A percentile compares a stretch with the other conserved stretches of the same genome.
phyloP scores from a whole-genome alignment of 192 early-diverging fungal genomes.

The Backusella westeae region DNA sequence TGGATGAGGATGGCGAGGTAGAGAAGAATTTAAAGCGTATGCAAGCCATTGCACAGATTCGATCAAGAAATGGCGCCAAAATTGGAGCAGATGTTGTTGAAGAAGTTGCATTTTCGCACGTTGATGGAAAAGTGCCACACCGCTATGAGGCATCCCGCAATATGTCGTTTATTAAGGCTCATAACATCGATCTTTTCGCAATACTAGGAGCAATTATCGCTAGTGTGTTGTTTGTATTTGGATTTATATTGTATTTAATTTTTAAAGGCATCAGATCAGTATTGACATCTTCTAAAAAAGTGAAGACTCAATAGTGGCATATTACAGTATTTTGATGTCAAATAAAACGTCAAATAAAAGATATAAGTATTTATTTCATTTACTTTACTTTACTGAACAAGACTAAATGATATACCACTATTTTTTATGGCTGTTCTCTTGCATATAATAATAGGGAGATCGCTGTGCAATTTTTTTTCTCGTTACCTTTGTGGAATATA shows the following conservation, averaged over 20 bases:
- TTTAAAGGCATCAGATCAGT: not conserved
- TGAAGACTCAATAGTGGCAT: not conserved
- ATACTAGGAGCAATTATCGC: not conserved
- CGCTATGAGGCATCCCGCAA: conserved; percentile 17
- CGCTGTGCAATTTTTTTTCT: too few species aligned
- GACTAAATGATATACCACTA: too few species aligned
- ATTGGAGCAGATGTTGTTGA: conserved; percentile 23
- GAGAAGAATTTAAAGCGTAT: conserved; percentile 7
- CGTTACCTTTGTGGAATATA: too few species aligned
- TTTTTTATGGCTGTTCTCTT: too few species aligned
- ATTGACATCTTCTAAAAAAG: not conserved
- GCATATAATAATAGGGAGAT: too few species aligned
- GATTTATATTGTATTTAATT: not conserved
- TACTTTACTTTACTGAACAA: too few species aligned
- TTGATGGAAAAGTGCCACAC: conserved; percentile 9
- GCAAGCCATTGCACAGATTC: conserved; percentile 9
- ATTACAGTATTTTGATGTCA: not conserved
- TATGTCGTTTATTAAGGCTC: conserved; percentile 17
- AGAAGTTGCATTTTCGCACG: conserved; percentile 18
- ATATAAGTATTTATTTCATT: too few species aligned
- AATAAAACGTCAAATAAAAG: too few species aligned
- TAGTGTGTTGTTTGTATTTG: not conserved
- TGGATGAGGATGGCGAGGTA: not conserved
- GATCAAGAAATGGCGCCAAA: not conserved
- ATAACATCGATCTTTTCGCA: conserved; percentile 21